These are phyloP conservation scores for Ramularia collo-cygni DNA, from an alignment of 2,329 filamentous ascomycete genomes.

Conservation along the genomic window DNA sequence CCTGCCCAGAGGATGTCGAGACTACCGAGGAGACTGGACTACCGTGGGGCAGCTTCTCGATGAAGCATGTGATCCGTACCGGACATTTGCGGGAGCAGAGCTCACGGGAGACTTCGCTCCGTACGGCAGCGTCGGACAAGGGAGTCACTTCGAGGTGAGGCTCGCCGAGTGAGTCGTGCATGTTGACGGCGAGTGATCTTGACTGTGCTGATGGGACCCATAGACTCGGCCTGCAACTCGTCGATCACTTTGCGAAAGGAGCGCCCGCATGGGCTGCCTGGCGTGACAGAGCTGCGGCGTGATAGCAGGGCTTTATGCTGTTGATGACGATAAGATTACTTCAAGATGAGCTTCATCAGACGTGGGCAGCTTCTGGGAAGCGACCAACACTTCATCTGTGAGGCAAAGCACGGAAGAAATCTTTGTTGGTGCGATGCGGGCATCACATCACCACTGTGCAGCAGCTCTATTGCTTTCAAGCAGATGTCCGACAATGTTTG, in stretches of 20 bases:
- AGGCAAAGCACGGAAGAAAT: no score
- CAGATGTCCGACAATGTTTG: no score
- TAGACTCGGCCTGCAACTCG: conserved; percentile 35
- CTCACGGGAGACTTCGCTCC: conserved; percentile 35
- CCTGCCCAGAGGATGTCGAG: conserved; percentile 51
- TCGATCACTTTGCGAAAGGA: conserved; percentile 36
- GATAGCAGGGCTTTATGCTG: background rate
- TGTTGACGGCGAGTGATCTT: background rate
- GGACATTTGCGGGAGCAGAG: conserved; percentile 40
- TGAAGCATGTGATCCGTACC: conserved; percentile 46
- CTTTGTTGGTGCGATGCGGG: no score
- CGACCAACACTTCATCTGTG: no score
- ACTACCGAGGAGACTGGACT: conserved; percentile 55
- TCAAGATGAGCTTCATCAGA: no score
- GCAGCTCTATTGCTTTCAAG: no score
- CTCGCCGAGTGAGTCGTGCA: conserved; percentile 15
- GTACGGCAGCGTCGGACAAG: conserved; percentile 31
- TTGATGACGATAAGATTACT: no score
- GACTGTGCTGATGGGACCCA: conserved; percentile 9
- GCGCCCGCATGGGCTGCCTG: conserved; percentile 23
- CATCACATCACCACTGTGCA: no score
- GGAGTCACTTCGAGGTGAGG: conserved; percentile 36
- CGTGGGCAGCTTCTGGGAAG: no score
- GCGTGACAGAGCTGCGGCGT: conserved; percentile 7
- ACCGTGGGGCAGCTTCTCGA: conserved; percentile 64